A percentile compares a stretch with the other conserved stretches of the same genome.
These are phyloP conservation scores for Plantago coronopus DNA, from an alignment of 305 asterid species.

Conservation along the genomic window DNA sequence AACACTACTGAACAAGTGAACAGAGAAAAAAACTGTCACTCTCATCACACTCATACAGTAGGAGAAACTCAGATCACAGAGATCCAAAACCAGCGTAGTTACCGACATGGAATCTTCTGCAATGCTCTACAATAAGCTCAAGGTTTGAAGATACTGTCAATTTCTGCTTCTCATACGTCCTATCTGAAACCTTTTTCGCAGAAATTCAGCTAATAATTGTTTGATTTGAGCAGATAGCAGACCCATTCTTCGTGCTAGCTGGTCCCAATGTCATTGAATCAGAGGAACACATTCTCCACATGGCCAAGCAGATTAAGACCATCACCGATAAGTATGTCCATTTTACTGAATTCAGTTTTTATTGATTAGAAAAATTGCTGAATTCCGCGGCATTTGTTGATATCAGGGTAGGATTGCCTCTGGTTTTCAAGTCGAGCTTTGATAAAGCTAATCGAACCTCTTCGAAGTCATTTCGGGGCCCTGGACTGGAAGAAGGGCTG, in stretches of 20 bases:
- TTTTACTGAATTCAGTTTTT: background rate
- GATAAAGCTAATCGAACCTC: slow-evolving; percentile 87
- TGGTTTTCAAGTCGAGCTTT: slow-evolving; percentile 81
- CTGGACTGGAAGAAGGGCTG: slow-evolving; percentile 72
- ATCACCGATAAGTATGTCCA: slow-evolving; percentile 55
- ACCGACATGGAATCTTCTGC: slow-evolving; percentile 14
- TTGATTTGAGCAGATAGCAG: slow-evolving; percentile 40
- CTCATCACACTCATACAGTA: too few relatives aligned
- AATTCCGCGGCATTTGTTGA: slow-evolving; percentile 10
- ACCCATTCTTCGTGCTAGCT: slow-evolving; percentile 79
- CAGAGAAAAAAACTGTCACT: too few relatives aligned
- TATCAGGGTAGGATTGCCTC: slow-evolving; percentile 60
- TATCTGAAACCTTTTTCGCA: background rate
- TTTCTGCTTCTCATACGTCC: background rate
- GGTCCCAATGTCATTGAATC: slow-evolving; percentile 97
- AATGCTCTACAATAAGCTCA: slow-evolving; percentile 18
- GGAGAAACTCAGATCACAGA: background rate
- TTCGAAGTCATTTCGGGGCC: slow-evolving; percentile 83
- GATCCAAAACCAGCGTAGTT: background rate
- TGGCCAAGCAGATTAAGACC: slow-evolving; percentile 81
- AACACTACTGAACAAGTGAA: too few relatives aligned
- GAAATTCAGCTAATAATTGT: background rate
- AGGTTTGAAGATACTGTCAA: background rate
- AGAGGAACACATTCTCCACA: slow-evolving; percentile 79
- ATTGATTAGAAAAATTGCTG: background rate